A percentile compares a stretch with the other conserved stretches of the same genome.
phyloP scores from a whole-genome alignment of 495 filamentous ascomycete genomes.

The Ascodesmis nigricans region DNA sequence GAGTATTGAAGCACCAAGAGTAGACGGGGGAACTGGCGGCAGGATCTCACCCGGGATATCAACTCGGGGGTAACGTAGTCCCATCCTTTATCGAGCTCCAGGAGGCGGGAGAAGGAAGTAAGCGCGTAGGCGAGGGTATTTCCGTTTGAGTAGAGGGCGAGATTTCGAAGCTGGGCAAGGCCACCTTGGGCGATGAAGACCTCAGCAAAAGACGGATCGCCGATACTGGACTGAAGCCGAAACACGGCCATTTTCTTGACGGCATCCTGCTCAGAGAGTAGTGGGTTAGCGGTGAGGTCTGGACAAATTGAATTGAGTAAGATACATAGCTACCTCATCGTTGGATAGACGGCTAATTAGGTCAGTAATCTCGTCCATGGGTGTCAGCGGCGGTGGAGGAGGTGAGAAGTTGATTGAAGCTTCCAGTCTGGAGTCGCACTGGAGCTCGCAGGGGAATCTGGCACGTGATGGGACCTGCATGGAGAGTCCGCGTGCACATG shows the following conservation, averaged over 20 bases:
- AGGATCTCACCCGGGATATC: constrained; percentile 37
- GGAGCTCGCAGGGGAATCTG: too few species aligned
- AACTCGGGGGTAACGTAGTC: constrained; percentile 49
- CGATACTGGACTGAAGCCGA: constrained; percentile 82
- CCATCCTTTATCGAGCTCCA: constrained; percentile 97
- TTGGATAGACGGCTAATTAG: constrained; percentile 46
- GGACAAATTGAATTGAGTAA: too few species aligned
- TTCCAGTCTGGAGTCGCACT: too few species aligned
- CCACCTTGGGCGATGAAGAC: constrained; percentile 83
- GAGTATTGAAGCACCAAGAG: background rate
- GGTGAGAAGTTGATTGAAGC: too few species aligned
- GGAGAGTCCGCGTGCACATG: too few species aligned
- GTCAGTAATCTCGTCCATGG: constrained; percentile 36
- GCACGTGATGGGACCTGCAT: too few species aligned
- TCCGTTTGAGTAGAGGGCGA: constrained; percentile 63
- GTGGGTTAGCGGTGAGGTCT: too few species aligned
- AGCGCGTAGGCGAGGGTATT: constrained; percentile 92
- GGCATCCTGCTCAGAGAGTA: constrained; percentile 45
- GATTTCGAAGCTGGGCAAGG: constrained; percentile 50
- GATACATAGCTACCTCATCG: constrained; percentile 30
- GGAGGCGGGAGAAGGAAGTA: constrained; percentile 58
- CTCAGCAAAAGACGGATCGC: constrained; percentile 91
- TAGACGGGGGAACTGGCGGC: constrained; percentile 1
- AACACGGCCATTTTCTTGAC: constrained; percentile 98
- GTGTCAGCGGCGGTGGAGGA: too few species aligned